Percentiles rank a stretch among this genome's conserved stretches.
phyloP scores from a whole-genome alignment of 78 protist species.

The Ministeria vibrans region DNA sequence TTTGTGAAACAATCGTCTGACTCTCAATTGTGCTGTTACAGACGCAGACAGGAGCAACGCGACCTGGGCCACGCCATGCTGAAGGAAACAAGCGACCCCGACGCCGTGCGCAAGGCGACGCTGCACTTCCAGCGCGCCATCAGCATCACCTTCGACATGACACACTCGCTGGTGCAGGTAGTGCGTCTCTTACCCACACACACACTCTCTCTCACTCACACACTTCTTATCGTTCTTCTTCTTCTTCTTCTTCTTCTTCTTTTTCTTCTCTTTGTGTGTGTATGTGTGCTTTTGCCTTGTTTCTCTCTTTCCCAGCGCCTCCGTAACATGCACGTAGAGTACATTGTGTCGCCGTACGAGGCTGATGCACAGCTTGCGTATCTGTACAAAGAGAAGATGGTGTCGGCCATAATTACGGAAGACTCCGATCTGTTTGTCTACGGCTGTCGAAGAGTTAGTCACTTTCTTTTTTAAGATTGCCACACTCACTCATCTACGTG shows the following conservation, averaged over 20 bases:
- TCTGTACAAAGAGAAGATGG: constrained; percentile 43
- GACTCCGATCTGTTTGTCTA: constrained; percentile 93
- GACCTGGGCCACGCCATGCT: constrained; percentile 18
- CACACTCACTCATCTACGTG: not conserved
- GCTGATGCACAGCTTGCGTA: constrained; percentile 98
- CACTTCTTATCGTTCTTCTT: not conserved
- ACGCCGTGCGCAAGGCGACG: constrained; percentile 28
- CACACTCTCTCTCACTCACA: not conserved
- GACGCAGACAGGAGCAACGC: not conserved
- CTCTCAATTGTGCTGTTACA: not conserved
- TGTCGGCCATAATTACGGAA: constrained; percentile 83
- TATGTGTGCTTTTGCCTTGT: not conserved
- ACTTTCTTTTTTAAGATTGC: not conserved
- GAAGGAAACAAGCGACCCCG: no score
- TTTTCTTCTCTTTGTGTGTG: not conserved
- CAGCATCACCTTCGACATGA: constrained; percentile 75
- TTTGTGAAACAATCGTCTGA: not conserved
- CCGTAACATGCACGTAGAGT: constrained; percentile 32
- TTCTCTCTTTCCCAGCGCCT: constrained; percentile 36
- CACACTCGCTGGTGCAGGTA: constrained; percentile 33
- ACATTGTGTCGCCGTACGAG: constrained; percentile 97
- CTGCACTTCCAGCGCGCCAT: constrained; percentile 44
- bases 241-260: not conserved
- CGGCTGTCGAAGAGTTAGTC: constrained; percentile 33
- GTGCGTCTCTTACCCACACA: not conserved